Percentiles rank a stretch among this genome's conserved stretches.
phyloP scores from a whole-genome alignment of 2,329 filamentous ascomycete genomes.

The Cladosporium austrohemisphaericum region DNA sequence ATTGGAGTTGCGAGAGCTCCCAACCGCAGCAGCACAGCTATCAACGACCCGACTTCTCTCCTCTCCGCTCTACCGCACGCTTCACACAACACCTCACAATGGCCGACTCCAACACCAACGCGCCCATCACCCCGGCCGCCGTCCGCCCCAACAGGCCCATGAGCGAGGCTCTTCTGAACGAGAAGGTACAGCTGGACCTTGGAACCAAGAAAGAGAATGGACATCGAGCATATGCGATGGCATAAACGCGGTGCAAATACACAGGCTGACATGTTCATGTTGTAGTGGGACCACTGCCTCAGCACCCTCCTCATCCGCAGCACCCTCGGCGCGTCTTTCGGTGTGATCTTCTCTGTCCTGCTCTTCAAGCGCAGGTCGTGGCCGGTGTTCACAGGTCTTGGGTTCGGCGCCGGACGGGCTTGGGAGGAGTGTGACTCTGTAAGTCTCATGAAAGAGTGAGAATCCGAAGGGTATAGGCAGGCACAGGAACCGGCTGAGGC shows the following conservation, averaged over 20 bases:
- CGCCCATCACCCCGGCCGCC: conserved; percentile 58
- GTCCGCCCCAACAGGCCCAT: conserved; percentile 72
- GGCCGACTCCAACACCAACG: conserved; percentile 52
- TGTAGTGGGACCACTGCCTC: conserved; percentile 97
- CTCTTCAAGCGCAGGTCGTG: conserved; percentile 97
- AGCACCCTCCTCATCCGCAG: conserved; percentile 97
- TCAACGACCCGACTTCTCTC: neutral
- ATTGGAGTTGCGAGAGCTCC: conserved; percentile 6
- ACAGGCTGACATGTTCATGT: conserved; percentile 3
- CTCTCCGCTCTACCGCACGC: conserved; percentile 5
- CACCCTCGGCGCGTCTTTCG: conserved; percentile 90
- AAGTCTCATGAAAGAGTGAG: conserved; percentile 31
- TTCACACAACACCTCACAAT: conserved; percentile 40
- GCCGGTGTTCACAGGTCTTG: conserved; percentile 91
- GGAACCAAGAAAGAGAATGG: neutral
- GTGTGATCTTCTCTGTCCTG: conserved; percentile 96
- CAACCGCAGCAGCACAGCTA: conserved; percentile 5
- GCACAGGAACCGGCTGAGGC: too few species aligned
- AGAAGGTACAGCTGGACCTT: conserved; percentile 68
- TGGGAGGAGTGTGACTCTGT: conserved; percentile 96
- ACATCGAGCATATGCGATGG: neutral
- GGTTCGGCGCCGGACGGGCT: conserved; percentile 91
- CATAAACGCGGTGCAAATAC: neutral
- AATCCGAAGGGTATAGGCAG: too few species aligned
- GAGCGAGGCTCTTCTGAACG: conserved; percentile 96